Evolutionary conservation across 2,329 filamentous ascomycete species (phyloP).

Genomic region (Colletotrichum sp.): DNA sequence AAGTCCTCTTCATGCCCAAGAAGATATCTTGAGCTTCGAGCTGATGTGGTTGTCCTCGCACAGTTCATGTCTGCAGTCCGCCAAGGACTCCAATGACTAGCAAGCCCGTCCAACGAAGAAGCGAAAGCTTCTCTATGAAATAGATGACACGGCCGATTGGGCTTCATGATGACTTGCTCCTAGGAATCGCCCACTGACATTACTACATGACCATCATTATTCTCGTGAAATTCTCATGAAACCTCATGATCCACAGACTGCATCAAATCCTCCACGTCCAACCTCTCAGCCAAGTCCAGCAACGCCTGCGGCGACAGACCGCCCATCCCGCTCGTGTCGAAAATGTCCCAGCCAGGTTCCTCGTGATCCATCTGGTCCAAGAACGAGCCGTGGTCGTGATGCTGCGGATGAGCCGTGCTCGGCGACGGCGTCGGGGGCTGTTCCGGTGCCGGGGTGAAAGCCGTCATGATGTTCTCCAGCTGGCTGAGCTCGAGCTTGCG

Average conservation of each 20-base stretch:
- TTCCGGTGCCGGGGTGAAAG: constrained; percentile 31
- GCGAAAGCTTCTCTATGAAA: neutral
- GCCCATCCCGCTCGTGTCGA: constrained; percentile 33
- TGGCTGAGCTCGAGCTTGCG: constrained; percentile 40
- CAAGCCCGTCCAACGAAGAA: neutral
- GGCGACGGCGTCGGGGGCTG: constrained; percentile 19
- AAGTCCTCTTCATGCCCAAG: neutral
- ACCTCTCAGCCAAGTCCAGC: constrained; percentile 32
- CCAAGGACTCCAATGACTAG: neutral
- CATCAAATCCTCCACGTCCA: constrained; percentile 26
- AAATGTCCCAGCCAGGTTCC: constrained; percentile 33
- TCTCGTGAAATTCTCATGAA: neutral
- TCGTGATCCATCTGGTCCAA: constrained; percentile 10
- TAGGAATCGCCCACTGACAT: neutral
- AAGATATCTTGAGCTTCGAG: neutral
- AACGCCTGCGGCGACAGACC: constrained; percentile 34
- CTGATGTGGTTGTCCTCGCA: neutral
- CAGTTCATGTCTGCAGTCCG: constrained; percentile 3
- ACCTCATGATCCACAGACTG: constrained; percentile 7
- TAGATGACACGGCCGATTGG: neutral
- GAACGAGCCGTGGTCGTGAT: constrained; percentile 10
- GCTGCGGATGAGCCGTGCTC: constrained; percentile 5
- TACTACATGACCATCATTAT: neutral
- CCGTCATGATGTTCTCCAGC: constrained; percentile 38
- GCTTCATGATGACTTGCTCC: neutral